Base-by-base conservation (phyloP, 148 eudicot species). In the Tetragonia tetragonoides region DNA sequence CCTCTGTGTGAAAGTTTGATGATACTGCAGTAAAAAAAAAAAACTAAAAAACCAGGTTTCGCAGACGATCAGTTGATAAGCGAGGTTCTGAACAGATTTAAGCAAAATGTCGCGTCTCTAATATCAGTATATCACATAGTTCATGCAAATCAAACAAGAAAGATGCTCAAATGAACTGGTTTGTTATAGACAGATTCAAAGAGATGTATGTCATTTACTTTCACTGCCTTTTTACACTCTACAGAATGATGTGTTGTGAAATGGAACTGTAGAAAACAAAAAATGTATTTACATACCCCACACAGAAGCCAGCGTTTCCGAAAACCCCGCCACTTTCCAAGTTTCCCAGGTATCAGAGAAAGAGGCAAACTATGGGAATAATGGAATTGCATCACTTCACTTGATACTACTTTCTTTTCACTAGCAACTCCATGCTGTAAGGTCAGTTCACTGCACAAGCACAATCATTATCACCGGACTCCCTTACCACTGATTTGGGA, bases 401-500 rank as follows among this genome's bases (percentile, higher is more conserved):
- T 37, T 14, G 21, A 40, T 69, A 21, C 11, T n/a, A 11, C 23
- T 24, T 47, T 60, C 17, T 44, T 11, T 51, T 72, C 23, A 9
- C 21, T 28, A 40, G 16, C 66, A 57, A 56, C 18, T 57, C 64
- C 65, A 65, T 65, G 68, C 38, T 11, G 38, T 34, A 20, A 63
- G 37, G n/a, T 39, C 10, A 47, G 38, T 37, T 59, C 64, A 16
- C 65, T 51, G 23, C 68, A 38, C 38, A 78, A 47, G n/a, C 62
- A 17, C 9, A 24, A 44, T 3, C 38, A 39, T 38, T 18, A 37
- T 65, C 5, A 39, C 20, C 56, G 20, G 38, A 11, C 24, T 72
- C 60, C 12, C 47, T 14, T 86, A 86, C 94, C 94, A 93, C 72
- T 91, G 96, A 81, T 95, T 89, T 23, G 93, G 97, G 71, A 91